phyloP scores from a whole-genome alignment of 2,329 filamentous ascomycete species.

The Colletotrichum costaricense region DNA sequence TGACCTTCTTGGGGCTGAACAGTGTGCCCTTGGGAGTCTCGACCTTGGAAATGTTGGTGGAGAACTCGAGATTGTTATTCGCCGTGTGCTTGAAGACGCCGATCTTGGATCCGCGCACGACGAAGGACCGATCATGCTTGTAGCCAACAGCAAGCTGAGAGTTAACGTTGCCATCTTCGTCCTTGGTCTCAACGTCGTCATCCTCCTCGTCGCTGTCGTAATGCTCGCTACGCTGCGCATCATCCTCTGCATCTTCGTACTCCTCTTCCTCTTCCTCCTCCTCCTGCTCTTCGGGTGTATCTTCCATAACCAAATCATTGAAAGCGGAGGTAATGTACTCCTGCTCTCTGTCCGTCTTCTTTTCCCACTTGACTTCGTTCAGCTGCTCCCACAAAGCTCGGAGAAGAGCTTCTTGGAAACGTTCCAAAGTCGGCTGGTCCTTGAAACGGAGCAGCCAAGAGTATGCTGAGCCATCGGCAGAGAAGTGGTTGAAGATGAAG shows the following conservation, averaged over 20 bases:
- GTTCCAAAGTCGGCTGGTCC: slow-evolving; percentile 82
- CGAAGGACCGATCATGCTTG: slow-evolving; percentile 96
- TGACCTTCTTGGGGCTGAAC: slow-evolving; percentile 96
- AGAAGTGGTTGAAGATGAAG: slow-evolving; percentile 98
- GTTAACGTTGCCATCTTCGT: slow-evolving; percentile 86
- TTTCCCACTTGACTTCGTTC: slow-evolving; percentile 93
- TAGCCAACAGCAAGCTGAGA: slow-evolving; percentile 95
- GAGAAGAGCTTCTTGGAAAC: slow-evolving; percentile 94
- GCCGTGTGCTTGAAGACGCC: slow-evolving; percentile 97
- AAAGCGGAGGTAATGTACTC: slow-evolving; percentile 97
- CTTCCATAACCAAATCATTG: slow-evolving; percentile 93
- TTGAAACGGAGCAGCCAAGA: slow-evolving; percentile 97
- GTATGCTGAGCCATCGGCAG: slow-evolving; percentile 87
- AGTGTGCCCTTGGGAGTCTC: slow-evolving; percentile 87
- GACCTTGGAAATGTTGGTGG: slow-evolving; percentile 96
- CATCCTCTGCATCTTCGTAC: slow-evolving; percentile 71
- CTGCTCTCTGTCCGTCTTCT: slow-evolving; percentile 89
- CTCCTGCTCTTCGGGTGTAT: slow-evolving; percentile 62
- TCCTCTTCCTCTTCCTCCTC: slow-evolving; percentile 64
- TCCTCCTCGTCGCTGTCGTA: slow-evolving; percentile 80
- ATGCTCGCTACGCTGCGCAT: slow-evolving; percentile 76
- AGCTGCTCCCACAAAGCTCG: slow-evolving; percentile 96
- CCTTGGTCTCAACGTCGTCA: slow-evolving; percentile 75
- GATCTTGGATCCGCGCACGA: slow-evolving; percentile 97
- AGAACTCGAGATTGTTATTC: slow-evolving; percentile 94